Evolutionary conservation across 225 moss, liverwort and hornwort genomes (phyloP).

Genomic region (Physcomitrium patens): DNA sequence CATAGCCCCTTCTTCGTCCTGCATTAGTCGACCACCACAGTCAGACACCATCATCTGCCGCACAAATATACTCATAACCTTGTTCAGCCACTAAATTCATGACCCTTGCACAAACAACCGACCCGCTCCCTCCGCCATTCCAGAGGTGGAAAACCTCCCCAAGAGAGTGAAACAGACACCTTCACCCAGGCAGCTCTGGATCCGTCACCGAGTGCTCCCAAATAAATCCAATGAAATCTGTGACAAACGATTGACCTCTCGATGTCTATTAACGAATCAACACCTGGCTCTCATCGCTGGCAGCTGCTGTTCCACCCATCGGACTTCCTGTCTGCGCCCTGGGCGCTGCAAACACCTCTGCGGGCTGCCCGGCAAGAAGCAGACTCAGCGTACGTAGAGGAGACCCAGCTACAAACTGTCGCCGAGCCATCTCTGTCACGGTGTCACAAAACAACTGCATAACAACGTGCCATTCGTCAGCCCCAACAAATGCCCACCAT

Average conservation of each 20-base stretch:
- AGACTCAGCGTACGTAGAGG: conserved; percentile 81
- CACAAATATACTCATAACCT: conserved; percentile 21
- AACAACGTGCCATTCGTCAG: conserved; percentile 25
- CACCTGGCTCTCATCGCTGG: conserved; percentile 61
- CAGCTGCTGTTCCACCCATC: conserved; percentile 39
- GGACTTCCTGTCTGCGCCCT: conserved; percentile 42
- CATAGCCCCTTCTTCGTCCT: conserved; percentile 77
- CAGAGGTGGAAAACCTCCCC: conserved; percentile 15
- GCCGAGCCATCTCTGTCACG: conserved; percentile 74
- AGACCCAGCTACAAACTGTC: conserved; percentile 68
- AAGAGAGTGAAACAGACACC: not conserved
- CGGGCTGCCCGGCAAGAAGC: conserved; percentile 76
- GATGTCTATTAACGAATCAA: not conserved
- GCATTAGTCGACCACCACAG: conserved; percentile 18
- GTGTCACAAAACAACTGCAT: conserved; percentile 79
- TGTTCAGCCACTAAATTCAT: not conserved
- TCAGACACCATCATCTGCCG: not conserved
- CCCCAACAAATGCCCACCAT: not conserved
- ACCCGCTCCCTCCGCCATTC: conserved; percentile 10
- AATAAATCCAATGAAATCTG: not conserved
- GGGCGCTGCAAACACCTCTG: conserved; percentile 79
- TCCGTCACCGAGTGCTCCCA: not conserved
- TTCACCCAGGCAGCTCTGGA: not conserved
- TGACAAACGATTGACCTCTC: not conserved
- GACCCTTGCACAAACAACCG: conserved; percentile 9